These are phyloP conservation scores for Clavariopsis aquatica DNA, from an alignment of 495 filamentous ascomycete genomes.

Conservation along the genomic window DNA sequence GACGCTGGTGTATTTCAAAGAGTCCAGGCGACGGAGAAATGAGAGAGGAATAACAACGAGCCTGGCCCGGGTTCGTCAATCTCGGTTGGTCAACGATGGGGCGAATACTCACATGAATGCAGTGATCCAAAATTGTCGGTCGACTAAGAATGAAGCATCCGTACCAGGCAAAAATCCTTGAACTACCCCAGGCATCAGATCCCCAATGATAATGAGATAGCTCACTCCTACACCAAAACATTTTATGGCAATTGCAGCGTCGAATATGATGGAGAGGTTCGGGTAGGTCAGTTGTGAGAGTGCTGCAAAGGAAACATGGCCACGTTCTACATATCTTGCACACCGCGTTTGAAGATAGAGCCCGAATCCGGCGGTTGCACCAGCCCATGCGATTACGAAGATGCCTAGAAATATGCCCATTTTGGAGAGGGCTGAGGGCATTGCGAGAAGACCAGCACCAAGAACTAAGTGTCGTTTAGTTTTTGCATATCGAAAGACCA, in stretches of 20 bases:
- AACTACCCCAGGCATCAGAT: slow-evolving; percentile 94
- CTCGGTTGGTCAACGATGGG: slow-evolving; percentile 1
- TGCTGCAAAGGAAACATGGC: slow-evolving; percentile 81
- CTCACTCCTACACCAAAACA: slow-evolving; percentile 96
- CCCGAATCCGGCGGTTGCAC: slow-evolving; percentile 82
- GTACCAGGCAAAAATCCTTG: slow-evolving; percentile 67
- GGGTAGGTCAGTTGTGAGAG: slow-evolving; percentile 95
- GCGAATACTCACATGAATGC: slow-evolving; percentile 73
- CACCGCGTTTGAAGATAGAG: slow-evolving; percentile 93
- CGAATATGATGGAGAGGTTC: slow-evolving; percentile 93
- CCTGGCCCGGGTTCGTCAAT: slow-evolving; percentile 50
- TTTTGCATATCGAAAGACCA: not conserved
- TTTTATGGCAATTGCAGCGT: slow-evolving; percentile 94
- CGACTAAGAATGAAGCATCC: slow-evolving; percentile 69
- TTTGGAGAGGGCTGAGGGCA: slow-evolving; percentile 89
- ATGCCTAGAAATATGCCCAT: slow-evolving; percentile 84
- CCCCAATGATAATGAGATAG: slow-evolving; percentile 97
- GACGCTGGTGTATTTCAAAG: slow-evolving; percentile 94
- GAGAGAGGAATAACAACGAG: slow-evolving; percentile 91
- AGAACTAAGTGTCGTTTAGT: slow-evolving; percentile 60
- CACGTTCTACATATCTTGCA: slow-evolving; percentile 86
- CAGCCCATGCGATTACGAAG: slow-evolving; percentile 87
- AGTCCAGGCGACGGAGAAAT: slow-evolving; percentile 87
- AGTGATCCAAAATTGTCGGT: slow-evolving; percentile 97
- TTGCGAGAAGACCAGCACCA: slow-evolving; percentile 89